phyloP scores from a whole-genome alignment of 805 yeast genomes.

The Pichia nakasei region DNA sequence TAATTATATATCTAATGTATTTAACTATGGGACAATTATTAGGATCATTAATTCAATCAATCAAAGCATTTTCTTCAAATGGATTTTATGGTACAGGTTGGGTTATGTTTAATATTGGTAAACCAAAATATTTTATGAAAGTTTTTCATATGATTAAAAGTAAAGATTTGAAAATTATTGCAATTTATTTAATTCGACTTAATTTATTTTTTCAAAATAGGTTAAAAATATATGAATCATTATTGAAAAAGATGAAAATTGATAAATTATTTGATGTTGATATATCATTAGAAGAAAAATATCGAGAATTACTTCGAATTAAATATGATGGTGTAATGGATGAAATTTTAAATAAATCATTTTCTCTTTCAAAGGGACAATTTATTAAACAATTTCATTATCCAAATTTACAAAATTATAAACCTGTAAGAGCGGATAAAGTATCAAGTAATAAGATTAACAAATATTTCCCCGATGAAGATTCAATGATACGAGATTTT shows the following conservation, averaged over 20 bases:
- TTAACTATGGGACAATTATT: conserved; percentile 2
- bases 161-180: not conserved
- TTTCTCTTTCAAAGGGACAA: conserved; percentile 4
- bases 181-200: conserved; percentile 6
- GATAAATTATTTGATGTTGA: conserved; percentile 2
- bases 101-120: not conserved
- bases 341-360: conserved; percentile 2
- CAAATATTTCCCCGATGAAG: not conserved
- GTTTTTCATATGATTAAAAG: conserved; percentile 1
- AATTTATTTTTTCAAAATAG: conserved; percentile 4
- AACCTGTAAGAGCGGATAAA: not conserved
- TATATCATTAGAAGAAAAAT: conserved; percentile 1
- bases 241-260: not conserved
- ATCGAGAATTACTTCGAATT: not conserved
- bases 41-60: conserved; percentile 6
- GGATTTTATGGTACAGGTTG: conserved; percentile 7
- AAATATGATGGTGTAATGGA: not conserved
- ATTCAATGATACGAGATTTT: conserved; percentile 5
- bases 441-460: not conserved
- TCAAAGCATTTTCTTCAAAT: conserved; percentile 5
- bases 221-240: not conserved
- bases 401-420: not conserved
- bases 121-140: not conserved
- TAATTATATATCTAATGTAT: conserved; percentile 1
- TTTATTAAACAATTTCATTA: conserved; percentile 6